phyloP scores from a whole-genome alignment of 1,284 basidiomycete genomes.

The Filobasidium uniguttulatum region DNA sequence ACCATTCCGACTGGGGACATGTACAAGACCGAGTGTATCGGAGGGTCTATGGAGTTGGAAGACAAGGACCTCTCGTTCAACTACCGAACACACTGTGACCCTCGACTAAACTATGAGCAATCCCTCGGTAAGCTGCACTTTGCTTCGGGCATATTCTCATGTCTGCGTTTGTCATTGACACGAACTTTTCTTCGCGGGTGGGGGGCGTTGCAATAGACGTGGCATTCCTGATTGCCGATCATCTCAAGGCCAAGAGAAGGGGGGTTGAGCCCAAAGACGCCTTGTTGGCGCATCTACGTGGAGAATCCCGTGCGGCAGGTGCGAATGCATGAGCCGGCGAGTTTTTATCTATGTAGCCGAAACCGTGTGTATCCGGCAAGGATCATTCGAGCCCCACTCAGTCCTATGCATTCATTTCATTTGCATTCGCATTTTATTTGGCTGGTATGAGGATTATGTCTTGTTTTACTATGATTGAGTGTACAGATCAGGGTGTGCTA shows the following conservation, averaged over 20 bases:
- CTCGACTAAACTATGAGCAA: slow-evolving; percentile 44
- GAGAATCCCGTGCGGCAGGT: no score
- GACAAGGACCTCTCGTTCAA: slow-evolving; percentile 43
- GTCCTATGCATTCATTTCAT: no score
- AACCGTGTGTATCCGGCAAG: no score
- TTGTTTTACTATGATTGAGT: no score
- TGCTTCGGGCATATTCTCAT: neutral
- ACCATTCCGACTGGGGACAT: no score
- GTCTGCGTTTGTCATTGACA: neutral
- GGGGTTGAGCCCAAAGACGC: slow-evolving; percentile 30
- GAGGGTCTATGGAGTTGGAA: slow-evolving; percentile 45
- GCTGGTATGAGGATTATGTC: no score
- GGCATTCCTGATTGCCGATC: slow-evolving; percentile 39
- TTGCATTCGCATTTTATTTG: no score
- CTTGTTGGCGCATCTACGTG: slow-evolving; percentile 12
- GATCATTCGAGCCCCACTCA: no score
- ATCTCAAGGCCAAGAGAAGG: slow-evolving; percentile 32
- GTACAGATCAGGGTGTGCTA: no score
- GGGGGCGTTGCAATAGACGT: slow-evolving; percentile 32
- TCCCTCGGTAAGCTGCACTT: slow-evolving; percentile 30
- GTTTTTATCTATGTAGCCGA: no score
- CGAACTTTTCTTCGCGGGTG: slow-evolving; percentile 3
- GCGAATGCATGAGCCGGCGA: no score
- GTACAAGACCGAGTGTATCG: slow-evolving; percentile 42
- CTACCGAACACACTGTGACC: slow-evolving; percentile 42